Base-by-base conservation (phyloP, 108 stramenopile genomes). In the Cyclotella choctawhatcheeana region DNA sequence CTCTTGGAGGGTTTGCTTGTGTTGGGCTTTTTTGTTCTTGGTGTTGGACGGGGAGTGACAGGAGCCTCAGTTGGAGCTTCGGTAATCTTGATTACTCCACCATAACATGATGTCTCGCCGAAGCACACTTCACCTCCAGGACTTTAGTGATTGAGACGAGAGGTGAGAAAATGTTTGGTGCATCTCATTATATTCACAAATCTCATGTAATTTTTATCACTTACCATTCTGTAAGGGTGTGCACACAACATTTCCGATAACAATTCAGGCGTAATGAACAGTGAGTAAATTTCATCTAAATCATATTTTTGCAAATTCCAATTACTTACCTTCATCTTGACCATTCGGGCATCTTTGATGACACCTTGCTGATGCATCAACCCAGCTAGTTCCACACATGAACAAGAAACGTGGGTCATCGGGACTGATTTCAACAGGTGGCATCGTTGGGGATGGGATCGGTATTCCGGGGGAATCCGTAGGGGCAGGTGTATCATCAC, bases 271-370 rank as follows among this genome's bases (percentile, higher is more conserved):
- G n/a, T n/a, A n/a, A n/a, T n/a, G n/a, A n/a, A n/a, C n/a, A n/a
- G n/a, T n/a, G n/a, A n/a, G n/a, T n/a, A n/a, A n/a, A n/a, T n/a
- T n/a, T n/a, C n/a, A n/a, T n/a, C n/a, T n/a, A n/a, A n/a, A n/a
- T n/a, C n/a, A n/a, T n/a, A n/a, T n/a, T n/a, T n/a, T n/a, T n/a
- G n/a, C n/a, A n/a, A n/a, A n/a, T n/a, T n/a, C n/a, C n/a, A n/a
- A n/a, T n/a, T n/a, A n/a, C n/a, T n/a, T n/a, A n/a, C 48, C 63
- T 21, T 64, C 63, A 48, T 64, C 63, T 45, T 47, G 18, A 26
- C 63, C 63, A 25, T n/a, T 29, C 0, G 44, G 5, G 34, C 63
- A 64, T 64, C 63, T 64, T 26, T n/a, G 24, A 8, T 64, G 29
- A 18, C 63, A 64, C 31, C 45, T 16, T 3, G 63, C 30, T 18